Conservation (phyloP, 1,284 basidiomycete genomes). For the Sporisorium graminicola region DNA sequence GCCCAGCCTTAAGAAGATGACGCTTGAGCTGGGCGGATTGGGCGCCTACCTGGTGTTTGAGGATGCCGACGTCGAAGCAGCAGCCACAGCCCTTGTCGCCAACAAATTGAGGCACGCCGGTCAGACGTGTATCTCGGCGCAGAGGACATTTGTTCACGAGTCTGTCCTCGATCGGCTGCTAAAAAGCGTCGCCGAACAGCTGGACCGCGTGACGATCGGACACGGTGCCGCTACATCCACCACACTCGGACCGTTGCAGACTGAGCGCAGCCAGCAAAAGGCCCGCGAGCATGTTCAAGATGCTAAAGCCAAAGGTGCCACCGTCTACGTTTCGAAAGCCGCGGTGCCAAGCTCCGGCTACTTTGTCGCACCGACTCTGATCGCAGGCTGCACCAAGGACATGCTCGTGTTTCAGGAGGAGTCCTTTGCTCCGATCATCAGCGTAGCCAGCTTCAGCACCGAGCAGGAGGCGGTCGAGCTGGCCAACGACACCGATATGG, state of each 20-base stretch:
- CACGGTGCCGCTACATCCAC: constrained; percentile 81
- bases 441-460: constrained; percentile 81
- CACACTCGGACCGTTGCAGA: constrained; percentile 95
- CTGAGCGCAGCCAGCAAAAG: constrained; percentile 86
- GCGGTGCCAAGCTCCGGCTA: constrained; percentile 77
- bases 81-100: constrained; percentile 84
- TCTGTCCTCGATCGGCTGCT: constrained; percentile 82
- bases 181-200: constrained; percentile 81
- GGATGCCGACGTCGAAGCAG: constrained; percentile 92
- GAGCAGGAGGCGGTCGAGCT: constrained; percentile 89
- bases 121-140: constrained; percentile 83
- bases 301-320: constrained; percentile 85
- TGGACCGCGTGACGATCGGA: constrained; percentile 91
- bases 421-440: constrained; percentile 70
- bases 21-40: constrained; percentile 76
- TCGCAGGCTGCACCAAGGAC: constrained; percentile 81
- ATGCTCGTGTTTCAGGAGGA: constrained; percentile 71
- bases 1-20: constrained; percentile 88
- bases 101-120: constrained; percentile 93
- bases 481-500: constrained; percentile 87
- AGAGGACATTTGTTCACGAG: constrained; percentile 75
- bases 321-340: constrained; percentile 79
- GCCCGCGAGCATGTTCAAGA: constrained; percentile 87
- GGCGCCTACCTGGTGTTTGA: constrained; percentile 96
- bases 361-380: constrained; percentile 88